A percentile compares a stretch with the other conserved stretches of the same genome.
phyloP scores from a whole-genome alignment of 2,329 filamentous ascomycete genomes.

The Talaromyces marneffei region DNA sequence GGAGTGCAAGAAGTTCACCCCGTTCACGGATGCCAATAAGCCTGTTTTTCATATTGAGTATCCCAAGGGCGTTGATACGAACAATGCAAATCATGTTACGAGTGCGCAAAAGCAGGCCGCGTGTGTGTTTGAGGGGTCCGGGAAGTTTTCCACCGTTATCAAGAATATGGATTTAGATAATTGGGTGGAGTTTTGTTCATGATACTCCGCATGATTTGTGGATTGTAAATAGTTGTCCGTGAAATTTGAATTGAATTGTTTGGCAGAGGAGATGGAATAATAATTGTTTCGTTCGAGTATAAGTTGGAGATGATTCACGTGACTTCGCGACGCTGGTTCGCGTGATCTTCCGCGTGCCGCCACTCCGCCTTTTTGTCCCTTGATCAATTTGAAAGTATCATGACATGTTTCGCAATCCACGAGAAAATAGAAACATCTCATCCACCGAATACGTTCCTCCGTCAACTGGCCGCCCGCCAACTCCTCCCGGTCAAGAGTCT shows the following conservation, averaged over 20 bases:
- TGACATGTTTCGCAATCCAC: constrained; percentile 11
- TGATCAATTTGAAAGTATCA: constrained; percentile 17
- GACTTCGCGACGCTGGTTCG: constrained; percentile 1
- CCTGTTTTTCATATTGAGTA: constrained; percentile 72
- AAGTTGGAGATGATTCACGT: background rate
- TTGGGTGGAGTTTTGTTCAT: constrained; percentile 54
- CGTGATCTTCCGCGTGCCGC: constrained; percentile 2
- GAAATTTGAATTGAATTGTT: background rate
- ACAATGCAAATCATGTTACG: constrained; percentile 31
- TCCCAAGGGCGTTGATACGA: constrained; percentile 45
- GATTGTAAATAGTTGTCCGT: background rate
- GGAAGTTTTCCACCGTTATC: constrained; percentile 58
- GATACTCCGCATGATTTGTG: background rate
- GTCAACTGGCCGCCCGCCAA: constrained; percentile 6
- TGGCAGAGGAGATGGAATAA: no score
- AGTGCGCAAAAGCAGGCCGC: constrained; percentile 31
- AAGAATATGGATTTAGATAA: constrained; percentile 61
- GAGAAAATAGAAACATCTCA: background rate
- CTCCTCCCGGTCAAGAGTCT: constrained; percentile 3
- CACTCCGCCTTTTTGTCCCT: background rate
- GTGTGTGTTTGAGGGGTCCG: constrained; percentile 45
- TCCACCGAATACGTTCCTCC: background rate
- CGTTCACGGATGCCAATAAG: constrained; percentile 56
- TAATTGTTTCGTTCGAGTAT: background rate
- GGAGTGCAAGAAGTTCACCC: constrained; percentile 55